Evolutionary conservation across 441 rosid species (phyloP), one percentile per base, ranked within the genome.

Genomic region (Gossypium schwendimanii): DNA sequence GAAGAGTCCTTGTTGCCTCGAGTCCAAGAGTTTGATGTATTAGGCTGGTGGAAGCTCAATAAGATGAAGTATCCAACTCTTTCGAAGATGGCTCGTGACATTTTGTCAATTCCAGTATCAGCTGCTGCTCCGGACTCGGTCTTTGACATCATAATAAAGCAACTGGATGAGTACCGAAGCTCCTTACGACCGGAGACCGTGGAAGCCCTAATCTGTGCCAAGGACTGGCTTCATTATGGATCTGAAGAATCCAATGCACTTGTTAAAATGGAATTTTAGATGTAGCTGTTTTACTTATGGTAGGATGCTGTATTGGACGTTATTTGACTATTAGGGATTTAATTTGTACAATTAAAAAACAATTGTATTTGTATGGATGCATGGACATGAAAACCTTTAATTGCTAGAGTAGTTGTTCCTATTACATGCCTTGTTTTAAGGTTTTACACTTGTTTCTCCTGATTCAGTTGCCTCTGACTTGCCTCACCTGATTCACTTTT

Each of bases 21-120:
- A 0, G 86, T 81, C 44, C 91, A 82, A 18, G 97, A 93, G 67
- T 86, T 93, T 63, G 89, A 93, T 72, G 88, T 91, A 15, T 79
- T 89, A 31, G 90, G 88, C 52, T 93, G 97, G 98, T 93, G 97
- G 98, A 91, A 91, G 75, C 85, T 82, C 75, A 88, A 93, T 80
- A 91, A 86, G 82, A 63, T 88, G 74, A 89, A 91, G 81, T 93
- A 81, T 69, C 98, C 98, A 0, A 91, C 89, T 2, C 89, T 93
- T 54, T 87, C 91, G 0, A 89, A 89, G 82, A 89, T 94, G 98
- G 93, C 96, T 53, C 82, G 97, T 2, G 98, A 91, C 79, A 84
- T 91, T 12, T 81, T 94, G 68, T 77, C 86, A 2, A 73, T 90
- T 31, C 89, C 91, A 0, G 93, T 89, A 20, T 90, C 88, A 0